Conservation (phyloP, 805 yeast genomes). For the Yamadazyma endophytica region DNA sequence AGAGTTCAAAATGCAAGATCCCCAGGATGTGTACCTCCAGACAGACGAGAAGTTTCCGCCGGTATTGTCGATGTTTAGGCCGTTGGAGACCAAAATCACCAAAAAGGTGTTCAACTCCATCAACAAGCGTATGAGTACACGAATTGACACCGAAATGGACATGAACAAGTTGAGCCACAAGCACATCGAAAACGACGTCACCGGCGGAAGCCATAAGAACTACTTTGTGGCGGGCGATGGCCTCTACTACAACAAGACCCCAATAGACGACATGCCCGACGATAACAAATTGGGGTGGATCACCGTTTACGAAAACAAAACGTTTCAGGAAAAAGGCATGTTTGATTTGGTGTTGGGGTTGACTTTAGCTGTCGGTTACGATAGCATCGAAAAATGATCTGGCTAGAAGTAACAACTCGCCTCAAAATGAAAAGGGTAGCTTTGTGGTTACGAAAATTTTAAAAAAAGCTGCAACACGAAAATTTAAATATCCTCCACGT, state of each 20-base stretch:
- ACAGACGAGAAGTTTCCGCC: conserved; percentile 17
- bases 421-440: too few species aligned
- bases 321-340: conserved; percentile 34
- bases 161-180: conserved; percentile 6
- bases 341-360: conserved; percentile 54
- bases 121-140: conserved; percentile 15
- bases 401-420: too few species aligned
- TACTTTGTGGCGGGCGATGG: conserved; percentile 56
- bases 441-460: too few species aligned
- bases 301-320: conserved; percentile 49
- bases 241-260: conserved; percentile 36
- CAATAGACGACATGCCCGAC: conserved; percentile 59
- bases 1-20: conserved; percentile 10
- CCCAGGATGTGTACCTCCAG: conserved; percentile 25
- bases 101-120: conserved; percentile 35
- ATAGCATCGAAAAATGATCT: conserved; percentile 5
- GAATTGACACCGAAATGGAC: conserved; percentile 3
- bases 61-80: conserved; percentile 38
- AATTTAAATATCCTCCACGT: too few species aligned
- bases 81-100: conserved; percentile 32
- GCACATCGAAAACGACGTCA: conserved; percentile 18
- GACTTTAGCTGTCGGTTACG: conserved; percentile 47
- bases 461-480: too few species aligned
- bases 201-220: conserved; percentile 20
- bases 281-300: conserved; percentile 63